These are phyloP conservation scores for Diaporthe helianthi DNA, from an alignment of 2,329 filamentous ascomycete genomes.

Conservation along the genomic window DNA sequence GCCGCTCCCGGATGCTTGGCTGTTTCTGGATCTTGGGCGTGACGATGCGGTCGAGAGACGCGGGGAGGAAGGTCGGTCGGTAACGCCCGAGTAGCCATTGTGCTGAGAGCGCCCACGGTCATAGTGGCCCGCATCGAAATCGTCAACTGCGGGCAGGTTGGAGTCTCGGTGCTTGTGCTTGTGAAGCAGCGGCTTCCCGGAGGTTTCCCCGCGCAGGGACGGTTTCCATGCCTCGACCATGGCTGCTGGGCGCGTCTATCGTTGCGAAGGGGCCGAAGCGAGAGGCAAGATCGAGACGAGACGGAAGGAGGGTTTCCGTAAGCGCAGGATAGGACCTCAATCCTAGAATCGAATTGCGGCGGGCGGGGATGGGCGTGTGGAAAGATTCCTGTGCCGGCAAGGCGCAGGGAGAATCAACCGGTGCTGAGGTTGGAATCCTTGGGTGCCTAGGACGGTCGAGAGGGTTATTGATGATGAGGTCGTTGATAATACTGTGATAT, in stretches of 20 bases:
- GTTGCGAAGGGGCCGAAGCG: not conserved
- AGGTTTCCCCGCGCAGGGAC: conserved; percentile 23
- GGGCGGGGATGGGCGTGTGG: not conserved
- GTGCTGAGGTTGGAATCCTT: not conserved
- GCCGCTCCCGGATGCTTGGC: conserved; percentile 37
- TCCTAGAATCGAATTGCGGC: not conserved
- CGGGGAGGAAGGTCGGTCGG: conserved; percentile 24
- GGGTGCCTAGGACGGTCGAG: not conserved
- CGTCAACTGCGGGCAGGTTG: conserved; percentile 31
- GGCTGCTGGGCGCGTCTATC: not conserved
- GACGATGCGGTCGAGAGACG: conserved; percentile 20
- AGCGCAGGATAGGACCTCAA: not conserved
- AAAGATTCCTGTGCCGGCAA: not conserved
- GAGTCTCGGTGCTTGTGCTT: conserved; percentile 34
- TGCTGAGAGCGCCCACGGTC: conserved; percentile 31
- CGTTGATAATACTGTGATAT: not conserved
- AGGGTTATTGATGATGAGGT: not conserved
- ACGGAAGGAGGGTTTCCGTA: not conserved
- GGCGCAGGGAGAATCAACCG: not conserved
- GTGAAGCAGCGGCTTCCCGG: conserved; percentile 33
- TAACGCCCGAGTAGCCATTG: conserved; percentile 29
- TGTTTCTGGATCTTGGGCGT: conserved; percentile 29
- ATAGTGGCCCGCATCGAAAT: conserved; percentile 32
- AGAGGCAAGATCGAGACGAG: not conserved
- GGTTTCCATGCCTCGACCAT: conserved; percentile 28